A percentile compares a stretch with the other conserved stretches of the same genome.
These are phyloP conservation scores for Oryza meridionalis DNA, from an alignment of 176 grass and related monocot genomes.

Conservation along the genomic window DNA sequence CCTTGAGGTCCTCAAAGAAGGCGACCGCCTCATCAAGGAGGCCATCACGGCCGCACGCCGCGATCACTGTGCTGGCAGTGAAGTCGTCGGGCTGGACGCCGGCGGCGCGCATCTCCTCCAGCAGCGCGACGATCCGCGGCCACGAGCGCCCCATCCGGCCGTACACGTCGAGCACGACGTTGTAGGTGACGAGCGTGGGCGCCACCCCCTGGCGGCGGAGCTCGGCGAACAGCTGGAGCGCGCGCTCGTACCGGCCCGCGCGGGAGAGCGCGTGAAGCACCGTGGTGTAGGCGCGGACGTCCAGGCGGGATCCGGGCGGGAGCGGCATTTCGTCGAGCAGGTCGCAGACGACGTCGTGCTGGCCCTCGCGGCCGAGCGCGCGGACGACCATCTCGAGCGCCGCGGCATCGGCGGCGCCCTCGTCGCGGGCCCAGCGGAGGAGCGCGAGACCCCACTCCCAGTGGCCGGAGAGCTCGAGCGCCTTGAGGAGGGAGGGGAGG, in stretches of 20 bases:
- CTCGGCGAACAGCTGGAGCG: conserved; percentile 59
- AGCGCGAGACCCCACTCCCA: conserved; percentile 70
- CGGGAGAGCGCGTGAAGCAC: conserved; percentile 74
- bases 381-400: conserved; percentile 74
- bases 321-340: conserved; percentile 70
- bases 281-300: conserved; percentile 84
- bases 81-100: conserved; percentile 69
- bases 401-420: conserved; percentile 38
- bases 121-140: conserved; percentile 56
- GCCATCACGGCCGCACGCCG: conserved; percentile 66
- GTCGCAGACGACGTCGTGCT: conserved; percentile 46
- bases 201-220: conserved; percentile 57
- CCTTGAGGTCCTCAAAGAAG: conserved; percentile 73
- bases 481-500: conserved; percentile 60
- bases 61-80: conserved; percentile 83
- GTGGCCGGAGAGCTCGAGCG: conserved; percentile 56
- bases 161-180: conserved; percentile 90
- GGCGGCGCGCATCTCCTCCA: conserved; percentile 59
- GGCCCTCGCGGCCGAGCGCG: conserved; percentile 58
- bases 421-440: conserved; percentile 62
- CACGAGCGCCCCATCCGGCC: conserved; percentile 81
- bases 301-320: conserved; percentile 47
- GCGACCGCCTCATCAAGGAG: conserved; percentile 61
- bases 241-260: conserved; percentile 55
- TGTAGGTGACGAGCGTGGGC: conserved; percentile 89